These are phyloP conservation scores for Beauveria australis DNA, from an alignment of 2,329 filamentous ascomycete species.

Conservation along the genomic window DNA sequence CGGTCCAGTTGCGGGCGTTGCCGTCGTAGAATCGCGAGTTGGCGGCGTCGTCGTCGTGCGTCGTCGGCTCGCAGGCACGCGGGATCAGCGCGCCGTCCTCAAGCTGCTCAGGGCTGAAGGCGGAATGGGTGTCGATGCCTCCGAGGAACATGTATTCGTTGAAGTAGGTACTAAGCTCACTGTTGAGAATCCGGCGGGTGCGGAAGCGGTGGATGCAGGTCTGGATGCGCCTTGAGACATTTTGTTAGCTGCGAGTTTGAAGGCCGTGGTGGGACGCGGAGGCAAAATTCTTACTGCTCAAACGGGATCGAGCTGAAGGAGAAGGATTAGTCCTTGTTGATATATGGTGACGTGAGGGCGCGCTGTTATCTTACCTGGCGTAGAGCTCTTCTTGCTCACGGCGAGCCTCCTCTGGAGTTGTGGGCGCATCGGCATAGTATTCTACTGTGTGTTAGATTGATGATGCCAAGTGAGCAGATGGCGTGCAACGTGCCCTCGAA, in stretches of 20 bases:
- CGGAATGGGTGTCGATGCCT: constrained; percentile 56
- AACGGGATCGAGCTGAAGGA: not conserved
- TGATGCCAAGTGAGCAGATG: not conserved
- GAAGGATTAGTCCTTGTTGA: not conserved
- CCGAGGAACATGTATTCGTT: constrained; percentile 75
- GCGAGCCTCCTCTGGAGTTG: constrained; percentile 60
- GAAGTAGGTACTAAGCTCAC: constrained; percentile 57
- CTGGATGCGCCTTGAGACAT: constrained; percentile 60
- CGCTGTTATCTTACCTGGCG: constrained; percentile 38
- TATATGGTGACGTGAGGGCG: not conserved
- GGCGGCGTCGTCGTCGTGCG: constrained; percentile 26
- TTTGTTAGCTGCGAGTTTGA: not conserved
- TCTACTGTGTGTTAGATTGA: constrained; percentile 32
- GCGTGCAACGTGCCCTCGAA: constrained; percentile 4
- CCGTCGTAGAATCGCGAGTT: constrained; percentile 42
- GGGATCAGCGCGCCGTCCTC: constrained; percentile 48
- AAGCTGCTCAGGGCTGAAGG: constrained; percentile 54
- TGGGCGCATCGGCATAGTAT: constrained; percentile 69
- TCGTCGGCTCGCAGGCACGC: no score
- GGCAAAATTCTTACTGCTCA: not conserved
- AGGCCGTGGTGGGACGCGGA: no score
- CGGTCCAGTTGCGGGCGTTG: constrained; percentile 52
- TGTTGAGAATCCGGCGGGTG: constrained; percentile 64
- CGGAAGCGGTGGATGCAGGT: constrained; percentile 77
- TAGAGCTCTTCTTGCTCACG: constrained; percentile 62